These are phyloP conservation scores for Wallacemonas sp. DNA, from an alignment of 208 protist species.

Conservation along the genomic window DNA sequence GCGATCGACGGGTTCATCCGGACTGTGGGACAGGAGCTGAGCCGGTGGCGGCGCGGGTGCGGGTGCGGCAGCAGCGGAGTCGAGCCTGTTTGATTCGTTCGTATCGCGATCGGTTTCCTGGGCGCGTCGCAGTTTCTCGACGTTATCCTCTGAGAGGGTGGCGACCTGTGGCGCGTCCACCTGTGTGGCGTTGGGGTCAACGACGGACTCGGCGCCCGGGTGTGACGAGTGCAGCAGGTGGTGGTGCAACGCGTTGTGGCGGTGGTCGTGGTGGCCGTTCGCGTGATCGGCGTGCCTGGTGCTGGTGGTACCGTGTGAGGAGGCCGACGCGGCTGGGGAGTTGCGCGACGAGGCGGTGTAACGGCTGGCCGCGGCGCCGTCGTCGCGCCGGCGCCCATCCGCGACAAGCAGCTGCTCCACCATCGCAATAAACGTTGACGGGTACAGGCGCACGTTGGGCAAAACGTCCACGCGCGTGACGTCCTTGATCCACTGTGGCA, in stretches of 20 bases:
- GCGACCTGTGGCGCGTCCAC: neutral
- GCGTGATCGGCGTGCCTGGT: neutral
- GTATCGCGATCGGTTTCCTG: neutral
- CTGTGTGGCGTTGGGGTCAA: neutral
- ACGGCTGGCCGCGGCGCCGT: too few species aligned
- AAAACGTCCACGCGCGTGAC: slow-evolving; percentile 3
- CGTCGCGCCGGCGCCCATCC: neutral
- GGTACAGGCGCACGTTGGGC: slow-evolving; percentile 1
- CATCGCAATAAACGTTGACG: slow-evolving; percentile 13
- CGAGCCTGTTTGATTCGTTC: neutral
- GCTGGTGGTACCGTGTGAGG: neutral
- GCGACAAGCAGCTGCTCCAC: slow-evolving; percentile 12
- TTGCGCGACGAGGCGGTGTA: too few species aligned
- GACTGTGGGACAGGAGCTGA: too few species aligned
- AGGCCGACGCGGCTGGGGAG: too few species aligned
- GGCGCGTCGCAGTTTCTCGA: slow-evolving; percentile 3
- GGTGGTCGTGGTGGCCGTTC: neutral
- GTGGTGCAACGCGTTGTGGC: neutral
- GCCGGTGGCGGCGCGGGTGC: neutral
- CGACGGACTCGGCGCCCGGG: neutral
- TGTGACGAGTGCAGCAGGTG: neutral
- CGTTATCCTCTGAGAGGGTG: slow-evolving; percentile 1
- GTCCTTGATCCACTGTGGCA: slow-evolving; percentile 4
- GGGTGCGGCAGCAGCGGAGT: neutral
- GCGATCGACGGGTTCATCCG: too few species aligned